A percentile compares a stretch with the other conserved stretches of the same genome.
phyloP scores from a whole-genome alignment of 176 grass and related monocot genomes.

The Typha latifolia region DNA sequence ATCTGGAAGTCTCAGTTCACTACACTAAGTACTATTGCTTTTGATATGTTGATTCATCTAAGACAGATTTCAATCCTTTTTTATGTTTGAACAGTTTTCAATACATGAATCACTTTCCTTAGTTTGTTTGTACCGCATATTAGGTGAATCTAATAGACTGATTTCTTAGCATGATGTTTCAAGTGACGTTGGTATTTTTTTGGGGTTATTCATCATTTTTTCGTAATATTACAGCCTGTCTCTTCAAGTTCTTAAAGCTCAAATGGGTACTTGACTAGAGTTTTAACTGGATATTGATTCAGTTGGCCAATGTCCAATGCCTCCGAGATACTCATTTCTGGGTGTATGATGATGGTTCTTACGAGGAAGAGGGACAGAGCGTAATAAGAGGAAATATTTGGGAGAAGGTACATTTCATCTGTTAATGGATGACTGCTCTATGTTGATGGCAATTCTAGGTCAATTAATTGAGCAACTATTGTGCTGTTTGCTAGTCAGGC shows the following conservation, averaged over 20 bases:
- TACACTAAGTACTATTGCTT: too few species aligned
- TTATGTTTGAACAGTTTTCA: background rate
- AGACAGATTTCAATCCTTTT: too few species aligned
- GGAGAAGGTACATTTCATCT: slow-evolving; percentile 22
- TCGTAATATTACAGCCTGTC: background rate
- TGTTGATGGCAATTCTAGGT: background rate
- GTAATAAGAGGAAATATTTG: slow-evolving; percentile 29
- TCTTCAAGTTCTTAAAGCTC: background rate
- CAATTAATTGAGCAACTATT: slow-evolving; percentile 2
- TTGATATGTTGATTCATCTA: too few species aligned
- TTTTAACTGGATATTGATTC: slow-evolving; percentile 4
- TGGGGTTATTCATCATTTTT: background rate
- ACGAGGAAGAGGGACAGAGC: slow-evolving; percentile 29
- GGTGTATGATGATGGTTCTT: slow-evolving; percentile 34
- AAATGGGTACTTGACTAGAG: background rate
- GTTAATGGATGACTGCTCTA: background rate
- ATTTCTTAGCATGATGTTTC: background rate
- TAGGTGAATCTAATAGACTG: too few species aligned
- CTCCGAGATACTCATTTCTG: slow-evolving; percentile 30
- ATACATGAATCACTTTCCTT: background rate
- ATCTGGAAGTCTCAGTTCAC: too few species aligned
- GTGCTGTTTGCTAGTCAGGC: slow-evolving; percentile 10
- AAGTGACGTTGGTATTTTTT: background rate
- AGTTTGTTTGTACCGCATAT: too few species aligned
- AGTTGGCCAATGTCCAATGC: slow-evolving; percentile 31